phyloP scores from a whole-genome alignment of 2,329 filamentous ascomycete species.

The Trichothecium sympodiale region DNA sequence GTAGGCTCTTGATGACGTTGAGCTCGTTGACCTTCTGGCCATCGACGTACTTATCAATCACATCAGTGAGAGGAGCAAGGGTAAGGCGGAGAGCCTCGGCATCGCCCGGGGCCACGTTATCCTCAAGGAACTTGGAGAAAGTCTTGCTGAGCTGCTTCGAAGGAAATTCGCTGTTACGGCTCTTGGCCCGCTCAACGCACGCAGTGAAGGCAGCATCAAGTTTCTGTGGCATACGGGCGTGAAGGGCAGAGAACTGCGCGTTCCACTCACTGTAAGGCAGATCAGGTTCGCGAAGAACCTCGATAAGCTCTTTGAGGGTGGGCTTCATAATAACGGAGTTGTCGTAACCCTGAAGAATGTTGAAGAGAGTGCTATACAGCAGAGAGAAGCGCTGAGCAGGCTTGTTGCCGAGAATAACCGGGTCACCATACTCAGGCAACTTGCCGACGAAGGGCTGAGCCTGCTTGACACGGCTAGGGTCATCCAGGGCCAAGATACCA shows the following conservation, averaged over 20 bases:
- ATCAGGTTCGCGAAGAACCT: slow-evolving; percentile 79
- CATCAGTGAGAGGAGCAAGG: slow-evolving; percentile 63
- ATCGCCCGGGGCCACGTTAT: slow-evolving; percentile 65
- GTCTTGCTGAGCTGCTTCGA: slow-evolving; percentile 78
- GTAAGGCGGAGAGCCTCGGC: slow-evolving; percentile 61
- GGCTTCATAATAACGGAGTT: slow-evolving; percentile 93
- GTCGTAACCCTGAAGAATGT: slow-evolving; percentile 89
- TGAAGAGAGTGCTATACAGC: slow-evolving; percentile 65
- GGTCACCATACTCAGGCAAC: slow-evolving; percentile 75
- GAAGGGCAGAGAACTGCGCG: slow-evolving; percentile 90
- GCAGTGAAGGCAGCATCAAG: slow-evolving; percentile 74
- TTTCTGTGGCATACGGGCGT: slow-evolving; percentile 93
- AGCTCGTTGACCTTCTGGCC: slow-evolving; percentile 89
- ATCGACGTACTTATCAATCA: slow-evolving; percentile 73
- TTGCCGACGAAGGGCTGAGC: slow-evolving; percentile 88
- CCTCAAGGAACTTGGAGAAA: slow-evolving; percentile 79
- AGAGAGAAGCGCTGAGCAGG: slow-evolving; percentile 77
- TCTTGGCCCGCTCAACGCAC: slow-evolving; percentile 73
- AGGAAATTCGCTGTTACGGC: slow-evolving; percentile 77
- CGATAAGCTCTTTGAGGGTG: slow-evolving; percentile 79
- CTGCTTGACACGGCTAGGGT: slow-evolving; percentile 92
- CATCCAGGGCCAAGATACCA: slow-evolving; percentile 91
- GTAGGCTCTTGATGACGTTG: slow-evolving; percentile 64
- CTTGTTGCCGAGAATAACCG: slow-evolving; percentile 82
- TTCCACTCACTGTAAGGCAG: slow-evolving; percentile 96